phyloP scores from a whole-genome alignment of 768 basidiomycete genomes.

The Tricholoma saponaceum region DNA sequence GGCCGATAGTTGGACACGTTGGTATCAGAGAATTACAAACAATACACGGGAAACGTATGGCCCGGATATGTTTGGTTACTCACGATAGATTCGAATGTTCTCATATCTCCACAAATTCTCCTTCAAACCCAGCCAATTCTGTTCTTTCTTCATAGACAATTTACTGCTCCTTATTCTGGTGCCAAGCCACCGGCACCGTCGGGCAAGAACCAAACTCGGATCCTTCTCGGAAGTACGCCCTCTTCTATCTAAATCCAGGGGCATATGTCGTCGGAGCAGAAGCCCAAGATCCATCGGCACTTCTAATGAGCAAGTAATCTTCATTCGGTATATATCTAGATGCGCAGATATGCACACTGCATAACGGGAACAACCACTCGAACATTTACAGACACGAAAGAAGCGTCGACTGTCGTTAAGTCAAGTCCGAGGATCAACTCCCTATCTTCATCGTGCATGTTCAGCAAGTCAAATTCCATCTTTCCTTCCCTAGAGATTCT shows the following conservation, averaged over 20 bases:
- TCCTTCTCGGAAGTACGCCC: neutral
- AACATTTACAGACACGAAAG: neutral
- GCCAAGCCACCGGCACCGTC: neutral
- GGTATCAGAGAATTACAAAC: too few species aligned
- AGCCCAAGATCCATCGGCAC: neutral
- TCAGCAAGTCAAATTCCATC: neutral
- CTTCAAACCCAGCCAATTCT: neutral
- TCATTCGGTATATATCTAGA: neutral
- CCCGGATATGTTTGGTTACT: too few species aligned
- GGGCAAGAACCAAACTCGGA: neutral
- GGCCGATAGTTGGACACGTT: too few species aligned
- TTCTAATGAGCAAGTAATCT: neutral
- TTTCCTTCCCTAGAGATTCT: neutral
- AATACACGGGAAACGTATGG: too few species aligned
- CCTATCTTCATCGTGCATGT: neutral
- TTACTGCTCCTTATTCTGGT: neutral
- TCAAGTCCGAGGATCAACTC: neutral
- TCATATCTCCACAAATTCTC: too few species aligned
- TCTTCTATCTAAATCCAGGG: neutral
- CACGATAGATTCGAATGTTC: too few species aligned
- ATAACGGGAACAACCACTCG: neutral
- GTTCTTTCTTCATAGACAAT: neutral
- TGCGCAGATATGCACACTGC: neutral
- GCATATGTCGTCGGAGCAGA: neutral
- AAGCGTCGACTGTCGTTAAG: neutral